Evolutionary conservation across 139 green algal species (phyloP), one percentile per base, ranked within the genome.

Genomic region (Diplosphaera chodatii): DNA sequence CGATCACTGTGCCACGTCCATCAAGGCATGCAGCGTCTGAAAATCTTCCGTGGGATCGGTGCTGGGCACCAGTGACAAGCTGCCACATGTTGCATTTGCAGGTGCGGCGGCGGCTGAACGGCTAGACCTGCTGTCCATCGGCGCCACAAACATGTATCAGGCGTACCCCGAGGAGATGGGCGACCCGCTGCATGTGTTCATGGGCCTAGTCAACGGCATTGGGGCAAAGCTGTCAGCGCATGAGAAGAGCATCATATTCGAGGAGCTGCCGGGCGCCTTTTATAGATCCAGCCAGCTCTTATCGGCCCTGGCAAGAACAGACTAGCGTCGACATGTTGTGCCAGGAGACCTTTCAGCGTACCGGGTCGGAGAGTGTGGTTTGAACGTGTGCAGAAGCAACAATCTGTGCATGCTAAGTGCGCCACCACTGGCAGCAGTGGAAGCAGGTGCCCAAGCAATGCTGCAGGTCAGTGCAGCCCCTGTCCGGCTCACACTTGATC

Each of bases 71-170:
- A n/a, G n/a, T n/a, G n/a, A n/a, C n/a, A n/a, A n/a, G n/a, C n/a
- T n/a, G n/a, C n/a, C n/a, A n/a, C n/a, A n/a, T n/a, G n/a, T n/a
- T n/a, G n/a, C n/a, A 48, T 48, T 6, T 48, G 48, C 48, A 59
- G 48, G 74, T 30, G 65, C 74, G n/a, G 67, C 74, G 21, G 74
- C 67, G 27, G 74, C 67, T n/a, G 74, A 78, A 40, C 73, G 70
- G 67, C 74, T 69, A 30, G 62, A 74, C 40, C 64, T 78, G 28
- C 67, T 74, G 27, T 32, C 69, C 10, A 59, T 74, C 3, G 23
- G 67, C 25, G 74, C 74, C 18, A 63, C 73, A 2, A 31, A 74
- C 23, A 65, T 67, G 10, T 78, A 67, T 30, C 48, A 41, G 55
- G 70, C 34, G 22, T 78, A 66, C 2, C 67, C 67, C 2, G 62